Evolutionary conservation across 371 early-diverging fungal species (phyloP).

Genomic region (Saksenaea oblongispora): DNA sequence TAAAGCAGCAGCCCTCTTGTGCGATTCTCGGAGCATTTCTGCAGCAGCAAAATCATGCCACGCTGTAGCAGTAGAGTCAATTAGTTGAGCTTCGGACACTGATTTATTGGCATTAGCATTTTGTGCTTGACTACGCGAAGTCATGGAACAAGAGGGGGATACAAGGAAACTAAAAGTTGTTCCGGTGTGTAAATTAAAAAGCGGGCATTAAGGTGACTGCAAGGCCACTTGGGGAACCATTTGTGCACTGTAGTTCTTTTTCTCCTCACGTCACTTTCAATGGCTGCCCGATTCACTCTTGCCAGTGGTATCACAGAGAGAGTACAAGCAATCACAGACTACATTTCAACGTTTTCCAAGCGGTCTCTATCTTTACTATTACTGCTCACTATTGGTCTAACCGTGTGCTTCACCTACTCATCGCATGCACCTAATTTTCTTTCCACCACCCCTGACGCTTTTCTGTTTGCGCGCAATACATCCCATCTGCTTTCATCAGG

Average conservation of each 20-base stretch:
- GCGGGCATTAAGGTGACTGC: not conserved
- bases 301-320: constrained; percentile 21
- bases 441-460: constrained; percentile 20
- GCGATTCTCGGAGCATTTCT: not conserved
- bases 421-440: constrained; percentile 20
- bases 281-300: constrained; percentile 25
- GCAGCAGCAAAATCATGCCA: constrained; percentile 3
- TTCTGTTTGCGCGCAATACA: constrained; percentile 16
- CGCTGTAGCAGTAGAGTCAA: constrained; percentile 4
- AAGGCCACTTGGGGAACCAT: not conserved
- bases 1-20: not conserved
- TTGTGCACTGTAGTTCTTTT: constrained; percentile 1
- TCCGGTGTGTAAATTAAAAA: not conserved
- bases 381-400: constrained; percentile 17
- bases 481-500: constrained; percentile 28
- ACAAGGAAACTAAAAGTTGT: no score
- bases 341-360: constrained; percentile 18
- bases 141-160: no score
- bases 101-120: no score
- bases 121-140: no score
- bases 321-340: constrained; percentile 13
- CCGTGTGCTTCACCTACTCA: constrained; percentile 19
- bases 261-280: constrained; percentile 3
- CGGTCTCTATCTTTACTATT: constrained; percentile 18
- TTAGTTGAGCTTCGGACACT: not conserved